Conservation (phyloP, 164 flowering plant genomes). For the Annona squamosa region DNA sequence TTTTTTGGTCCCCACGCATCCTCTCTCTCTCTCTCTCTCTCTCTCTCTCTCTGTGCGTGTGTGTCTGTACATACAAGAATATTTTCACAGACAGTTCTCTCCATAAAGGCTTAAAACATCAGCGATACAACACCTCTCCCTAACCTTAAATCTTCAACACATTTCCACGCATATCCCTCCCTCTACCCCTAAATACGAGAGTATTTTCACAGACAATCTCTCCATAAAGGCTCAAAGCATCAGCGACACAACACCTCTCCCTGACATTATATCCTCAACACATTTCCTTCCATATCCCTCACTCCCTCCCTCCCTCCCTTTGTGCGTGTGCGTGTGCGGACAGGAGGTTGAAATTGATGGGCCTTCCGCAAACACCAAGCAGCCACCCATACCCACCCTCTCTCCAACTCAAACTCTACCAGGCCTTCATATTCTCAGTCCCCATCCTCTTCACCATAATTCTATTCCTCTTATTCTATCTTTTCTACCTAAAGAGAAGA, state of each 20-base stretch:
- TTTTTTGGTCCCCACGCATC: no score
- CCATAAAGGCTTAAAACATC: no score
- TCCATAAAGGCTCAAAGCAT: neutral
- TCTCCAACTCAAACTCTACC: conserved; percentile 48
- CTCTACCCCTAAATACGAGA: neutral
- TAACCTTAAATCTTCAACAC: no score
- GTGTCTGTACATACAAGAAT: no score
- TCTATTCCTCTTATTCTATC: conserved; percentile 48
- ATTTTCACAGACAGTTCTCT: no score
- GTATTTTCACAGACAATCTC: neutral
- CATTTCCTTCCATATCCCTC: neutral
- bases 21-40: no score
- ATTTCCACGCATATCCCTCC: neutral
- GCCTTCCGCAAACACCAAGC: conserved; percentile 34
- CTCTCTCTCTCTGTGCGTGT: no score
- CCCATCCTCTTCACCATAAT: conserved; percentile 53
- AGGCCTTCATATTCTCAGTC: conserved; percentile 53
- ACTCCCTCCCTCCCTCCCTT: conserved; percentile 8
- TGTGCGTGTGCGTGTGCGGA: conserved; percentile 6
- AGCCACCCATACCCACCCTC: conserved; percentile 57
- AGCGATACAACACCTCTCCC: no score
- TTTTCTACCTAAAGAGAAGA: conserved; percentile 56
- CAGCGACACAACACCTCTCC: neutral
- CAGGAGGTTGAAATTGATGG: conserved; percentile 29
- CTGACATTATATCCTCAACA: no score